Evolutionary conservation across 75 land plant genomes (phyloP).

Genomic region (Picea glauca): DNA sequence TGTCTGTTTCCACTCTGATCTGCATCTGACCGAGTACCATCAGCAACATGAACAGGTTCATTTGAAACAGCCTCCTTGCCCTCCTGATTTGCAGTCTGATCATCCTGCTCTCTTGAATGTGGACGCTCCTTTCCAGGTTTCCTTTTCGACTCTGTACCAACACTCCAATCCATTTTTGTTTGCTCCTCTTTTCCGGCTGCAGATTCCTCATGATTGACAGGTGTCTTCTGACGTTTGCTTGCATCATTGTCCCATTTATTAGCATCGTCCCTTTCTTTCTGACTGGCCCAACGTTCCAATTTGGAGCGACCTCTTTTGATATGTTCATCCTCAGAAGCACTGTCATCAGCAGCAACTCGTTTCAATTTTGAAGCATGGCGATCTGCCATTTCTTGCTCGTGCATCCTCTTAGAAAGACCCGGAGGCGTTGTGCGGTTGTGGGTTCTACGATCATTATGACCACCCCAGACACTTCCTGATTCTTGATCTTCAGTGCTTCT

Average conservation of each 20-base stretch:
- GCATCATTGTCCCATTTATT: constrained; percentile 15
- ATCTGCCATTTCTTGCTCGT: constrained; percentile 2
- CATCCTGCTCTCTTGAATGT: constrained; percentile 10
- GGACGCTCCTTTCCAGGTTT: constrained; percentile 16
- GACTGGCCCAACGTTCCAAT: constrained; percentile 93
- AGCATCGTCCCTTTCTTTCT: constrained; percentile 61
- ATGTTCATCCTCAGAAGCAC: constrained; percentile 55
- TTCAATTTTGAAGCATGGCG: constrained; percentile 16
- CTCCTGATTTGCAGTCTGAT: constrained; percentile 14
- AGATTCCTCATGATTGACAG: constrained; percentile 5
- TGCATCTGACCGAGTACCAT: background rate
- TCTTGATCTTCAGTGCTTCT: constrained; percentile 10
- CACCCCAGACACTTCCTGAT: constrained; percentile 9
- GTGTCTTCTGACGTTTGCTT: constrained; percentile 17
- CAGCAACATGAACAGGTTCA: constrained; percentile 7
- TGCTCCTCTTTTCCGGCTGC: constrained; percentile 6
- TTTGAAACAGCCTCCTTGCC: constrained; percentile 19
- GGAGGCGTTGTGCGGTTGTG: constrained; percentile 2
- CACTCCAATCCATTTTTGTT: constrained; percentile 9
- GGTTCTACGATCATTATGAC: background rate
- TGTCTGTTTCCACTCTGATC: constrained; percentile 24
- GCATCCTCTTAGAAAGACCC: constrained; percentile 7
- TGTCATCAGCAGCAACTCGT: constrained; percentile 35
- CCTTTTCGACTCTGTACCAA: constrained; percentile 12
- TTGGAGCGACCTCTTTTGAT: constrained; percentile 74